These are phyloP conservation scores for Cladorrhinum sp. DNA, from an alignment of 2,329 filamentous ascomycete species.

Conservation along the genomic window DNA sequence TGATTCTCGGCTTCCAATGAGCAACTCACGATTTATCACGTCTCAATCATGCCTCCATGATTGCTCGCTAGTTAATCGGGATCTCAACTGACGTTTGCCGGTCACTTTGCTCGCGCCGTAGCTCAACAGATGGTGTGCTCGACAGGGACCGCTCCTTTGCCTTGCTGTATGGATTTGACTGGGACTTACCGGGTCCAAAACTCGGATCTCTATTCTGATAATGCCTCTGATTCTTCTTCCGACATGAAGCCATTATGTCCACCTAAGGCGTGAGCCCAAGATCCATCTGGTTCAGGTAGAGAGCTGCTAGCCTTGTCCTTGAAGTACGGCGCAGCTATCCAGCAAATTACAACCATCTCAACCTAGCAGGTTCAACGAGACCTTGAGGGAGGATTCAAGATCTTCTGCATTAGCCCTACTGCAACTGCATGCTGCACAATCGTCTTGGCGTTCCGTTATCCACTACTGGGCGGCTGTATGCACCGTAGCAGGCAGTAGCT, in stretches of 20 bases:
- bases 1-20: conserved; percentile 4
- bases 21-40: neutral
- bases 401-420: conserved; percentile 11
- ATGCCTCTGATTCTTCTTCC: neutral
- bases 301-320: neutral
- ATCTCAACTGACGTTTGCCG: neutral
- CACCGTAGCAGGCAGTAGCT: neutral
- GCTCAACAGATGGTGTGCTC: conserved; percentile 3
- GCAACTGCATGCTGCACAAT: conserved; percentile 7
- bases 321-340: neutral
- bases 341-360: neutral
- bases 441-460: conserved; percentile 3
- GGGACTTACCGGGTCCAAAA: neutral
- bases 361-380: neutral
- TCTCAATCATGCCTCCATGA: neutral
- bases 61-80: neutral
- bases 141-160: neutral
- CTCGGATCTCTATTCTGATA: no score
- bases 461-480: neutral
- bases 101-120: neutral
- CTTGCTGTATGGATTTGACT: neutral
- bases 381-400: conserved; percentile 1
- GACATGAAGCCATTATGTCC: neutral
- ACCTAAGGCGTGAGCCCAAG: neutral
- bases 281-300: neutral